Percentiles rank a stretch among this genome's conserved stretches.
Evolutionary conservation across 441 rosid genomes (phyloP).

Genomic region (Mallotus repandus): DNA sequence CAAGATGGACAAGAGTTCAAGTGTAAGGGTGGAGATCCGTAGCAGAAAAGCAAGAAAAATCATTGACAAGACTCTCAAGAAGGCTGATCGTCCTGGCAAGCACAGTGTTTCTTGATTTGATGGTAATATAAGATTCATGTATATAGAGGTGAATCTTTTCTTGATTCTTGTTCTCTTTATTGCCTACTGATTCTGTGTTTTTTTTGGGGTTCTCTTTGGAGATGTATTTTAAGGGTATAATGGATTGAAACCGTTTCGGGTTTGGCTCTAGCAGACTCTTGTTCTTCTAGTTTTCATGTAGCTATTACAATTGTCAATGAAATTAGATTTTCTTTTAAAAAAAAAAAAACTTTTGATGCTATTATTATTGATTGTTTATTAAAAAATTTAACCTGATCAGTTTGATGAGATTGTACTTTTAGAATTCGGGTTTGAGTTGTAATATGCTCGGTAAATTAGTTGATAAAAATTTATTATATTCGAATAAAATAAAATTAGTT

Average conservation of each 20-base stretch:
- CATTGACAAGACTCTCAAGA: slow-evolving; percentile 75
- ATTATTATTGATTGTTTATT: too few species aligned
- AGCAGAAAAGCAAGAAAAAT: slow-evolving; percentile 78
- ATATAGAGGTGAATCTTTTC: slow-evolving; percentile 1
- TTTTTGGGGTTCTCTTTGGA: not conserved
- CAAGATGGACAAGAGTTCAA: slow-evolving; percentile 87
- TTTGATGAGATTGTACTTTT: too few species aligned
- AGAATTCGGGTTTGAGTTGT: too few species aligned
- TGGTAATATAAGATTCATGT: not conserved
- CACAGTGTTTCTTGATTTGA: slow-evolving; percentile 27
- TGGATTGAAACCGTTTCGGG: slow-evolving; percentile 33
- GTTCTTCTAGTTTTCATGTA: not conserved
- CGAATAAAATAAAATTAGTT: too few species aligned
- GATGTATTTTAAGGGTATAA: not conserved
- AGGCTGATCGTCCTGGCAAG: slow-evolving; percentile 79
- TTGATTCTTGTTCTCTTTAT: not conserved
- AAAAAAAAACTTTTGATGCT: too few species aligned
- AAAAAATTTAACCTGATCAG: too few species aligned
- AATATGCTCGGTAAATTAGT: too few species aligned
- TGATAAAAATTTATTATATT: too few species aligned
- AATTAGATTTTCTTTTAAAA: not conserved
- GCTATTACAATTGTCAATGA: not conserved
- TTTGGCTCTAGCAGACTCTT: slow-evolving; percentile 10
- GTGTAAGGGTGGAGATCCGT: slow-evolving; percentile 88
- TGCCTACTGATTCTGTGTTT: slow-evolving; percentile 36